Evolutionary conservation across 73 alveolate species (phyloP).

Genomic region (Paramecium octaurelia): DNA sequence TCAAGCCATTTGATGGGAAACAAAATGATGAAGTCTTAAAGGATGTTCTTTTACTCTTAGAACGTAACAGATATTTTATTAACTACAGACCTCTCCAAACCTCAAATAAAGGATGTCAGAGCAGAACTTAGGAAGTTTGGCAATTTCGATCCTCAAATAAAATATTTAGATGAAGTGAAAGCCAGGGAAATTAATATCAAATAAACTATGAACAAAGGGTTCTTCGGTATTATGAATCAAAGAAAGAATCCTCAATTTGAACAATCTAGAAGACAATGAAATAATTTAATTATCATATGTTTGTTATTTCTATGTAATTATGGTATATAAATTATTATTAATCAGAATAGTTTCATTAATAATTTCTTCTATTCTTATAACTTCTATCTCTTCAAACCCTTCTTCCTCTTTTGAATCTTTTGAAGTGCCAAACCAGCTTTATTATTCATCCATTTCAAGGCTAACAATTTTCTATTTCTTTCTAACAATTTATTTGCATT

Average conservation of each 20-base stretch:
- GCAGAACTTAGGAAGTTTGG: slow-evolving; percentile 78
- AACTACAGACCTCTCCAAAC: slow-evolving; percentile 52
- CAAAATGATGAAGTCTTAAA: slow-evolving; percentile 72
- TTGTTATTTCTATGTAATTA: not conserved
- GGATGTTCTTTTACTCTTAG: slow-evolving; percentile 81
- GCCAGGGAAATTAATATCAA: slow-evolving; percentile 49
- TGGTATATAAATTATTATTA: not conserved
- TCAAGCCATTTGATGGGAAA: slow-evolving; percentile 80
- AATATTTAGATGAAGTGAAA: slow-evolving; percentile 66
- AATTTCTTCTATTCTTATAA: not conserved
- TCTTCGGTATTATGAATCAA: not conserved
- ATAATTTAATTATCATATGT: not conserved
- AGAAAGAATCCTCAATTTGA: slow-evolving; percentile 7
- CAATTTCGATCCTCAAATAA: slow-evolving; percentile 72
- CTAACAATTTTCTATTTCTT: slow-evolving; percentile 30
- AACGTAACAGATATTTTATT: slow-evolving; percentile 12
- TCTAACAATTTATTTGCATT: slow-evolving; percentile 12
- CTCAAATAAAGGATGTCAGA: slow-evolving; percentile 70
- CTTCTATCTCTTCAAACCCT: slow-evolving; percentile 3
- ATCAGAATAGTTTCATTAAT: not conserved
- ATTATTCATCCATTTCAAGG: slow-evolving; percentile 17
- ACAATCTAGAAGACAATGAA: not conserved
- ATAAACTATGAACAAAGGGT: not conserved
- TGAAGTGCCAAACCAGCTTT: not conserved
- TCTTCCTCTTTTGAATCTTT: slow-evolving; percentile 31